Evolutionary conservation across 2,329 filamentous ascomycete genomes (phyloP).

Genomic region (Aspergillus fructus): DNA sequence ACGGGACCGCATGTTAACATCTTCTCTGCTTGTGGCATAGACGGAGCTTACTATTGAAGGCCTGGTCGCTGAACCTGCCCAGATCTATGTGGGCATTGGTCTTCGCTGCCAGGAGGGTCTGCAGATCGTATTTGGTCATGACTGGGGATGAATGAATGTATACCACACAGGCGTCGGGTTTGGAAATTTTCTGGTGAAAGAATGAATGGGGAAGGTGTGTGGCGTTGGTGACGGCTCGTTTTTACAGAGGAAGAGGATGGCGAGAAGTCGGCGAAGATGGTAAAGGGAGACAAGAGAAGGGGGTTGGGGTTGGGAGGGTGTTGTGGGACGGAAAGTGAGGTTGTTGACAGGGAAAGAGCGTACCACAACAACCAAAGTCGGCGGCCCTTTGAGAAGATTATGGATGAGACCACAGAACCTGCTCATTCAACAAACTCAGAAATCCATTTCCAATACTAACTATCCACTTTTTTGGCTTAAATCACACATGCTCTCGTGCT

Average conservation of each 20-base stretch:
- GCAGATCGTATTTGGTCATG: constrained; percentile 39
- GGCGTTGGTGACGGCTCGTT: background rate
- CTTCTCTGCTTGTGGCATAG: background rate
- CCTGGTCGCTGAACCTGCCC: constrained; percentile 27
- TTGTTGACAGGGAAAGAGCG: constrained; percentile 14
- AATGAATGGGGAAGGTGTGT: background rate
- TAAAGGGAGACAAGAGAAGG: background rate
- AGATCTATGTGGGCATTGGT: constrained; percentile 27
- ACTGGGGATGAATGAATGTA: constrained; percentile 9
- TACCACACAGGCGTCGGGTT: background rate
- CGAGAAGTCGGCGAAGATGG: background rate
- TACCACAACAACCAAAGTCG: background rate
- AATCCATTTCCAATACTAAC: background rate
- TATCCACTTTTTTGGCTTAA: background rate
- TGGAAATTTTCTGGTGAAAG: background rate
- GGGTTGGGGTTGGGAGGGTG: constrained; percentile 1
- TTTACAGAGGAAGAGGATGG: constrained; percentile 3
- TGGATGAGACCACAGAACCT: too few species aligned
- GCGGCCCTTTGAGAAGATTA: background rate
- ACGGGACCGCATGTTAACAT: background rate
- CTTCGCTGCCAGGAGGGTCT: constrained; percentile 36
- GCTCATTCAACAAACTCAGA: background rate
- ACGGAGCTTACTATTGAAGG: constrained; percentile 30
- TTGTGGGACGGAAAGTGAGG: background rate
- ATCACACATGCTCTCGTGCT: constrained; percentile 50